Conservation (phyloP, 139 green algal species). For the Tetradesmus obliquus region DNA sequence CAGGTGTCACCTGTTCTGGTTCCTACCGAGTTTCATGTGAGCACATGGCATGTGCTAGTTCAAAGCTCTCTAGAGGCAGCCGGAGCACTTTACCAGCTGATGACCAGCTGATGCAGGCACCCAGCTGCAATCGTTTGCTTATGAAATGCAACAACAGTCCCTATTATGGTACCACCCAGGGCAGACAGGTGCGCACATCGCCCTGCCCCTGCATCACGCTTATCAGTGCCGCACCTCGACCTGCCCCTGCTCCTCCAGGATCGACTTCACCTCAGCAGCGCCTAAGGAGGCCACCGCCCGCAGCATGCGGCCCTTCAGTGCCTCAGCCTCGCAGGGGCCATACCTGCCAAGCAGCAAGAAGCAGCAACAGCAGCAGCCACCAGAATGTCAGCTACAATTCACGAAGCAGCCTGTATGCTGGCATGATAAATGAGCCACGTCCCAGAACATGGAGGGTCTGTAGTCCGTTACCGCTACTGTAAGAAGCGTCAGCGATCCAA, state of each 20-base stretch:
- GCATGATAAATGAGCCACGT: neutral
- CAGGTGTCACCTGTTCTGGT: neutral
- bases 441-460: too few species aligned
- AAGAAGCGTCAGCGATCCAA: neutral
- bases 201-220: neutral
- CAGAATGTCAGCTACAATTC: neutral
- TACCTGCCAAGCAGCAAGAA: conserved; percentile 56
- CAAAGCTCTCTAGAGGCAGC: too few species aligned
- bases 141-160: neutral
- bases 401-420: neutral
- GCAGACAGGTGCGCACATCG: neutral
- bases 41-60: too few species aligned
- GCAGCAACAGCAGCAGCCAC: neutral
- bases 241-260: conserved; percentile 82
- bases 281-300: conserved; percentile 72
- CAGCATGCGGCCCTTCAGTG: conserved; percentile 80
- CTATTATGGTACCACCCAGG: too few species aligned
- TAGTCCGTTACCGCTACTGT: neutral
- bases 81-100: too few species aligned
- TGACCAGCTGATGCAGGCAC: neutral
- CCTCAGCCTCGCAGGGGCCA: conserved; percentile 81
- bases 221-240: conserved; percentile 74
- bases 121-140: neutral
- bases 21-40: too few species aligned
- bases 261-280: conserved; percentile 68